Percentiles rank a stretch among this genome's conserved stretches.
These are phyloP conservation scores for Benincasa hispida DNA, from an alignment of 306 rosid genomes.

Conservation along the genomic window DNA sequence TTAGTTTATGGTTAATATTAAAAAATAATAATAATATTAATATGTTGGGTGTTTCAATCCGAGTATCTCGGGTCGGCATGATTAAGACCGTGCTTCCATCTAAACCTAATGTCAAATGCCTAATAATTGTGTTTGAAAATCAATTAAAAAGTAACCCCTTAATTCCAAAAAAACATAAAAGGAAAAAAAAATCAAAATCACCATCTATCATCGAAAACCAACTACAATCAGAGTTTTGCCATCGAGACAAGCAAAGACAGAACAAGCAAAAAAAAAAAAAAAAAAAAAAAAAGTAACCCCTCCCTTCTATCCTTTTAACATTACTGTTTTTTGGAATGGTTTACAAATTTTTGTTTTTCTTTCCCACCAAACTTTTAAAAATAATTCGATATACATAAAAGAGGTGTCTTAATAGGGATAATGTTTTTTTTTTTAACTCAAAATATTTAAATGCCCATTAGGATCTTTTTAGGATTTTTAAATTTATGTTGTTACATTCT, in stretches of 20 bases:
- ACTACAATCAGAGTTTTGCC: not conserved
- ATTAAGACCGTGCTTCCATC: conserved; percentile 8
- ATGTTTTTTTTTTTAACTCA: too few species aligned
- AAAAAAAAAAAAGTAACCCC: not conserved
- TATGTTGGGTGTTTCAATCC: not conserved
- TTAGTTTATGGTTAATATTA: not conserved
- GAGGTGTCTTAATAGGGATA: too few species aligned
- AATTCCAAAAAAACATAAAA: not conserved
- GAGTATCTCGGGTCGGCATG: conserved; percentile 5
- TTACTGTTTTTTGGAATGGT: not conserved
- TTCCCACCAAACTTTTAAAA: not conserved
- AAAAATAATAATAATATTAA: not conserved
- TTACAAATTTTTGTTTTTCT: not conserved
- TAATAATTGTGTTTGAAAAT: conserved; percentile 5
- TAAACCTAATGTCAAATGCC: conserved; percentile 3
- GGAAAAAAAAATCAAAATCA: conserved; percentile 3
- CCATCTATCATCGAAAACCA: not conserved
- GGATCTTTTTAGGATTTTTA: too few species aligned
- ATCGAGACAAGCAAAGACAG: not conserved
- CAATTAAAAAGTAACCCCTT: not conserved
- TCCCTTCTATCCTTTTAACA: too few species aligned
- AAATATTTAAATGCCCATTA: too few species aligned
- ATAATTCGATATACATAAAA: too few species aligned
- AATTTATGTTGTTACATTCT: too few species aligned
- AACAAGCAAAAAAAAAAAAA: not conserved